Conservation (phyloP, 1,284 basidiomycete species). For the Cryptococcus neoformans region DNA sequence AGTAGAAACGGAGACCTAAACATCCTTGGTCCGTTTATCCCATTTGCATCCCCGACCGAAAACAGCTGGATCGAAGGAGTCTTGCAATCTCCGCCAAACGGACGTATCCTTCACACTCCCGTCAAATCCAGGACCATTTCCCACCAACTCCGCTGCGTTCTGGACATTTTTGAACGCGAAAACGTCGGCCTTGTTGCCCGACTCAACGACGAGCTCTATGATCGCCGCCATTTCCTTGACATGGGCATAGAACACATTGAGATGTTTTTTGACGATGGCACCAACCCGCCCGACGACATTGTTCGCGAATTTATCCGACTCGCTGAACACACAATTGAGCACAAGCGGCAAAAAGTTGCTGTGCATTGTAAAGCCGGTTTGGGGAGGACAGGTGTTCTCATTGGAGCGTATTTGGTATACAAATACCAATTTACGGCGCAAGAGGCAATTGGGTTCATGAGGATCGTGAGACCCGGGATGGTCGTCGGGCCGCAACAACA, state of each 20-base stretch:
- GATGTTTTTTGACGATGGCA: conserved; percentile 96
- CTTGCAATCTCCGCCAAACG: not conserved
- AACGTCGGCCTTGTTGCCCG: conserved; percentile 90
- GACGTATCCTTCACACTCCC: conserved; percentile 1
- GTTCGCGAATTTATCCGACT: conserved; percentile 84
- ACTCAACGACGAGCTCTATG: conserved; percentile 92
- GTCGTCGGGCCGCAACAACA: conserved; percentile 83
- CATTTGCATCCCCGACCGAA: conserved; percentile 89
- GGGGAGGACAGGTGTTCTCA: conserved; percentile 69
- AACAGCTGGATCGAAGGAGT: conserved; percentile 20
- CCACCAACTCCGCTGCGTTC: conserved; percentile 77
- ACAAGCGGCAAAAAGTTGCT: conserved; percentile 69
- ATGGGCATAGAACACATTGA: conserved; percentile 75
- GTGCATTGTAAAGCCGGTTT: conserved; percentile 64
- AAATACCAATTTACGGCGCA: conserved; percentile 99
- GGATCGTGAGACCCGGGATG: conserved; percentile 85
- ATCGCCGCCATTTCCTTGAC: conserved; percentile 76
- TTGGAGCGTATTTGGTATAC: conserved; percentile 98
- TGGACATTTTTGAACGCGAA: conserved; percentile 85
- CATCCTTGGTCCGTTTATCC: conserved; percentile 80
- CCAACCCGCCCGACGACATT: conserved; percentile 82
- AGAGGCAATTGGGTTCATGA: conserved; percentile 98
- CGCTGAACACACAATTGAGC: conserved; percentile 69
- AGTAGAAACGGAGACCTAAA: conserved; percentile 91
- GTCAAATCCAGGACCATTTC: conserved; percentile 58